A percentile compares a stretch with the other conserved stretches of the same genome.
Conservation (phyloP, 1,139 yeast species). For the Chernovozyma sophiae-reginae region DNA sequence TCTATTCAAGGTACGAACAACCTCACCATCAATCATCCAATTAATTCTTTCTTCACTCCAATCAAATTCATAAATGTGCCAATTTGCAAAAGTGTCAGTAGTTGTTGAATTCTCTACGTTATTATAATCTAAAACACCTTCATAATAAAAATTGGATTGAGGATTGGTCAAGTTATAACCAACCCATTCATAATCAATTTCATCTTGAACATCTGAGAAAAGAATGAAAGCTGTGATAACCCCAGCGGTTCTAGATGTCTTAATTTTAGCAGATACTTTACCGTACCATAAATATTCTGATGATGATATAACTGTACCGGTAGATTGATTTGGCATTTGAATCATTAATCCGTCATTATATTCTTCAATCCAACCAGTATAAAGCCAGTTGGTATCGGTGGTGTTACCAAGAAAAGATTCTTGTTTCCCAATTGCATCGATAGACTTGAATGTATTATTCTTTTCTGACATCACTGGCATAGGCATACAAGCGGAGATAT, state of each 20-base stretch:
- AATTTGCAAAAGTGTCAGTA: slow-evolving; percentile 57
- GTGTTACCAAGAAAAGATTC: slow-evolving; percentile 66
- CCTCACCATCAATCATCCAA: slow-evolving; percentile 74
- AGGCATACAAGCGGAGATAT: slow-evolving; percentile 65
- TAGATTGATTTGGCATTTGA: slow-evolving; percentile 76
- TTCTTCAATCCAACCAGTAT: slow-evolving; percentile 62
- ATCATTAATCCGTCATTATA: slow-evolving; percentile 52
- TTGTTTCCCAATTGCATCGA: slow-evolving; percentile 26
- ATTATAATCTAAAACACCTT: slow-evolving; percentile 67
- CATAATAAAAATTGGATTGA: slow-evolving; percentile 76
- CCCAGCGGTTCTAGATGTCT: slow-evolving; percentile 73
- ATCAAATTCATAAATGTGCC: slow-evolving; percentile 76
- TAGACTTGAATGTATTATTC: slow-evolving; percentile 35
- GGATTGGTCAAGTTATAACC: slow-evolving; percentile 65
- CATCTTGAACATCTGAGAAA: slow-evolving; percentile 84
- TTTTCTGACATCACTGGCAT: slow-evolving; percentile 40
- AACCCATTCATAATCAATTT: slow-evolving; percentile 82
- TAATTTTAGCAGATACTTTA: slow-evolving; percentile 62
- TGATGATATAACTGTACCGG: slow-evolving; percentile 80
- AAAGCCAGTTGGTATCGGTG: slow-evolving; percentile 65
- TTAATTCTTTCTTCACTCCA: slow-evolving; percentile 72
- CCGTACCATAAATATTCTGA: slow-evolving; percentile 87
- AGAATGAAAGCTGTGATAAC: slow-evolving; percentile 84
- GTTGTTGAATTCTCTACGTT: slow-evolving; percentile 49
- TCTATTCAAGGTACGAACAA: slow-evolving; percentile 63